Evolutionary conservation across 768 basidiomycete genomes (phyloP).

Genomic region (Boletus barrowsii): DNA sequence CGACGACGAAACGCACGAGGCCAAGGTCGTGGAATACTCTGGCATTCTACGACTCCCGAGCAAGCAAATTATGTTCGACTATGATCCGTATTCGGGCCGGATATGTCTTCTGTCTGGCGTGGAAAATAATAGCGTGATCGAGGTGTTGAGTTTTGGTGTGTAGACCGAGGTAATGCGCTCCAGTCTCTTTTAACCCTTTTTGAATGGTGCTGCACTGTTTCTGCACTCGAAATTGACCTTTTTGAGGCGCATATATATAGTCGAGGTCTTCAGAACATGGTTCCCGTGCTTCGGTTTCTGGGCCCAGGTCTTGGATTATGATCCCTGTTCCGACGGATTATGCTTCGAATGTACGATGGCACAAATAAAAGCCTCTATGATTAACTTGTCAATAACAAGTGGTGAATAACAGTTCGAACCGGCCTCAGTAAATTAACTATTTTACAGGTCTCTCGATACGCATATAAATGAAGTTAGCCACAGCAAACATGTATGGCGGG

Average conservation of each 20-base stretch:
- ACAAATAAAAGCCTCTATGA: too few species aligned
- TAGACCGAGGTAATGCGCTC: background rate
- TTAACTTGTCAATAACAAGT: too few species aligned
- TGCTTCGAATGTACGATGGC: too few species aligned
- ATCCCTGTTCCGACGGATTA: too few species aligned
- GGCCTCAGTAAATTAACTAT: background rate
- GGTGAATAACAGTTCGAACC: too few species aligned
- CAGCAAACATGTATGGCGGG: conserved; percentile 13
- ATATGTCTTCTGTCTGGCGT: conserved; percentile 6
- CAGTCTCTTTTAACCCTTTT: too few species aligned
- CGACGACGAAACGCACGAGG: background rate
- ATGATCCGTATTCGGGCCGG: conserved; percentile 20
- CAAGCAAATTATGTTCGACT: conserved; percentile 8
- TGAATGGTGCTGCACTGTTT: too few species aligned
- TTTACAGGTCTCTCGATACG: conserved; percentile 10
- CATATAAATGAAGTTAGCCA: conserved; percentile 2
- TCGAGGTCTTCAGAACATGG: too few species aligned
- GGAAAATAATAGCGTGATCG: conserved; percentile 1
- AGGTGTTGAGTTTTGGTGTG: conserved; percentile 16
- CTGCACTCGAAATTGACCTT: too few species aligned
- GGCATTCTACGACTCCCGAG: background rate
- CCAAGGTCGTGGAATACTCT: conserved; percentile 4
- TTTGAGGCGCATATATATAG: too few species aligned
- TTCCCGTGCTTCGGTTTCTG: too few species aligned
- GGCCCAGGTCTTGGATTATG: too few species aligned